A percentile compares a stretch with the other conserved stretches of the same genome.
Conservation (phyloP, 2,329 filamentous ascomycete genomes). For the Fusarium palustre region DNA sequence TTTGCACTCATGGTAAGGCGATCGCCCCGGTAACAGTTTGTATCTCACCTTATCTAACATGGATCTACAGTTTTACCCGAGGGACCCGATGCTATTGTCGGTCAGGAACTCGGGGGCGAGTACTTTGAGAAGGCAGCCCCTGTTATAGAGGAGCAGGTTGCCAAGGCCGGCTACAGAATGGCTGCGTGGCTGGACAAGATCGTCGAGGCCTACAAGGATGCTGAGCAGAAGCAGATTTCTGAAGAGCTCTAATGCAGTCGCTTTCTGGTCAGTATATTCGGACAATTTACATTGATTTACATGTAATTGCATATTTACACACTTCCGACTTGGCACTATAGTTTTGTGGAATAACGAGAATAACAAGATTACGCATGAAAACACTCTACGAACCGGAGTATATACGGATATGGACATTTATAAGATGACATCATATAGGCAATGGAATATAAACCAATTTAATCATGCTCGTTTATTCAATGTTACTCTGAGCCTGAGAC, state of each 20-base stretch:
- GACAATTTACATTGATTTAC: background rate
- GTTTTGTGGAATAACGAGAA: background rate
- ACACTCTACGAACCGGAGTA: background rate
- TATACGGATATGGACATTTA: background rate
- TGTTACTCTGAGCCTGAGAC: constrained; percentile 30
- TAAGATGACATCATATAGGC: constrained; percentile 8
- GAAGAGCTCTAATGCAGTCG: constrained; percentile 48
- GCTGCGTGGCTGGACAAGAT: constrained; percentile 75
- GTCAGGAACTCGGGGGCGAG: constrained; percentile 69
- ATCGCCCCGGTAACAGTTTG: constrained; percentile 6
- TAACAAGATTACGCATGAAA: background rate
- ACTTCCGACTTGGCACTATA: background rate
- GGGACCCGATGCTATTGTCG: constrained; percentile 67
- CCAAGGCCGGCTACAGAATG: constrained; percentile 75
- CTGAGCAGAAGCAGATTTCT: constrained; percentile 33
- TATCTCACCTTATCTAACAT: constrained; percentile 32
- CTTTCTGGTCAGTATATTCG: background rate
- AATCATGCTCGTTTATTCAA: constrained; percentile 17
- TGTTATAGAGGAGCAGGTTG: constrained; percentile 74
- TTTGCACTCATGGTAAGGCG: constrained; percentile 70
- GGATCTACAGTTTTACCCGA: constrained; percentile 67
- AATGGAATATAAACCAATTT: background rate
- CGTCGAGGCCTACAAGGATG: constrained; percentile 54
- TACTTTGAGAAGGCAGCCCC: constrained; percentile 74
- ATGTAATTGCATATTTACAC: background rate